A percentile compares a stretch with the other conserved stretches of the same genome.
These are phyloP conservation scores for Hypoxylon sp. DNA, from an alignment of 2,329 filamentous ascomycete species.

Conservation along the genomic window DNA sequence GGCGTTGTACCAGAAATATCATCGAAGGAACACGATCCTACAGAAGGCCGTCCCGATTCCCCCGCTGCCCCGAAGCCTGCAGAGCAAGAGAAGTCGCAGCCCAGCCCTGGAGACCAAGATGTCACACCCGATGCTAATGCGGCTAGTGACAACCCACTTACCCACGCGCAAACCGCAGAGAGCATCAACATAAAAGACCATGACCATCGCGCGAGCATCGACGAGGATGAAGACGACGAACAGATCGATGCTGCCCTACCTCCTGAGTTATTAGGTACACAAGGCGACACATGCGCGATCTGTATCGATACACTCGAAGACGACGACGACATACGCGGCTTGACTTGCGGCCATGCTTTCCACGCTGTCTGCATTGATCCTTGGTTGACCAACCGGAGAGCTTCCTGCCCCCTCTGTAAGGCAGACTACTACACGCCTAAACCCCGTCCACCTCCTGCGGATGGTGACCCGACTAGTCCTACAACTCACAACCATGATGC, in stretches of 20 bases:
- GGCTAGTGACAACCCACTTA: conserved; percentile 34
- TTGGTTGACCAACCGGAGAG: conserved; percentile 93
- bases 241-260: conserved; percentile 86
- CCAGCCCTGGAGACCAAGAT: conserved; percentile 43
- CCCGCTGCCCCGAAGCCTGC: conserved; percentile 45
- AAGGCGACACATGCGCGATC: conserved; percentile 95
- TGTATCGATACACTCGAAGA: conserved; percentile 95
- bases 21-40: conserved; percentile 61
- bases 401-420: conserved; percentile 97
- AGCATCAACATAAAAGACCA: conserved; percentile 48
- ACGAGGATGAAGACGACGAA: conserved; percentile 77
- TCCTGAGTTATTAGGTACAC: conserved; percentile 82
- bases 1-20: conserved; percentile 63
- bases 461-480: conserved; percentile 55
- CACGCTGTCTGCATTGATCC: conserved; percentile 96
- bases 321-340: conserved; percentile 92
- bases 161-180: conserved; percentile 43
- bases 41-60: conserved; percentile 56
- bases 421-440: conserved; percentile 98
- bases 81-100: conserved; percentile 50
- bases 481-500: conserved; percentile 49
- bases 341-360: conserved; percentile 98
- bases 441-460: conserved; percentile 72
- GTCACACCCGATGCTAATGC: conserved; percentile 43
- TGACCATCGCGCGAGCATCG: conserved; percentile 53